Evolutionary conservation across 192 early-diverging fungal species (phyloP), one percentile per base, ranked within the genome.

Genomic region (Podila minutissima): DNA sequence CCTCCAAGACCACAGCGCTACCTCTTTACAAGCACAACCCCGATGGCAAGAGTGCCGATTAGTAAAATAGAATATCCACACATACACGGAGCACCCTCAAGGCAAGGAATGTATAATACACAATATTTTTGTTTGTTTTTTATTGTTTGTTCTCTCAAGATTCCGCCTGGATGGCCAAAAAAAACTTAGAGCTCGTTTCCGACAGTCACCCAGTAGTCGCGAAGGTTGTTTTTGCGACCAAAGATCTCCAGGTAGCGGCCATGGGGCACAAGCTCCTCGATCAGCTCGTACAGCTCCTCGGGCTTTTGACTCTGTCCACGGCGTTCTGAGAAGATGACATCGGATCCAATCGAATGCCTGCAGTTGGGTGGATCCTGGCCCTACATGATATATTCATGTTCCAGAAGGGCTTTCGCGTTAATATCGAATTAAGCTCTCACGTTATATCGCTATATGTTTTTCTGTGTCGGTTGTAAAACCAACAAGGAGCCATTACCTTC

Each of bases 301-400:
- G 97, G 97, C 74, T 98, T 98, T 78, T 98, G 97, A 83, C 94
- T 96, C 77, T 98, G 97, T 24, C 97, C 97, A 31, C 97, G 89
- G 57, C 97, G 86, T 76, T 97, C 94, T 4, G 95, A 94, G 76
- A 95, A 98, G 61, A 98, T 97, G 17, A 97, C 93, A 82, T 98
- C 97, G 1, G 94, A 94, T 26, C 86, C 91, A 22, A 94, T 90
- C 0, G 90, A 93, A 77, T 92, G 89, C 59, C 88, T 75, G 83
- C 92, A 89, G 67, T 83, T 84, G 48, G 91, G 89, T 68, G 94
- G 94, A 82, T 93, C 94, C 9, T 85, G 79, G 63, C 93, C 93
- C 89, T 92, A 58, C 29, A 29, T 29, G 29, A 24, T 28, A 28
- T n/a, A 49, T 13, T 31, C 67, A 67, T 28, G 46, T 58, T 10